Evolutionary conservation across 352 stramenopile genomes (phyloP), one percentile per base, ranked within the genome.

Genomic region (Globisporangium nunn): DNA sequence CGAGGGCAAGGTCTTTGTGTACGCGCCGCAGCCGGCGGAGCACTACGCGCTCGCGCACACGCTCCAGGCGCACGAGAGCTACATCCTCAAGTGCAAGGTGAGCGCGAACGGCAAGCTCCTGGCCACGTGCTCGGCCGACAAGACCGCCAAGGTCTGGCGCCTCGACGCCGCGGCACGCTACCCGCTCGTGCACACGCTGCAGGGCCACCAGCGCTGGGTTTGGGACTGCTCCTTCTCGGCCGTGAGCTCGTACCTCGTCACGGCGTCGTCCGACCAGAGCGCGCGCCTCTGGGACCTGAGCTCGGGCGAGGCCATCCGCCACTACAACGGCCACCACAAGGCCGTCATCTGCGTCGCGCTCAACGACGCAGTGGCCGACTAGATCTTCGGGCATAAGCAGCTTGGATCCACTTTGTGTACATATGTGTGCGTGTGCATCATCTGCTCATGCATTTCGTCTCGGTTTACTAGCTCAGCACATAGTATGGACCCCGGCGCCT

Each of bases 151-250:
- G 67, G 63, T 98, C n/a, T 98, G 88, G 81, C 72, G 72, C 48
- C 68, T 87, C 43, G 55, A 78, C 64, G 66, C 70, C 54, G 59
- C 61, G 23, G 62, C 54, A 15, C 58, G 70, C 30, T 76, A 63
- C 50, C 70, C 75, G 18, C 70, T 93, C 8, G 67, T 91, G 50
- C 79, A 93, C 62, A 94, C 85, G 53, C 67, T 93, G 43, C 79
- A 91, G 57, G 79, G 87, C 23, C 93, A 98, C 66, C 86, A 95
- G 59, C 91, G 95, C 57, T 99, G 97, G 97, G 97, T 99, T 11
- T 99, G 96, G 95, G 96, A 99, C 75, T 97, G 92, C 52, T 91
- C 91, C 5, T 99, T 99, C 81, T 98, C 88, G 48, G 96, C 96
- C 10, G 97, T 99, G 59, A 98, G 90, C 18, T 97, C 85, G 47